Evolutionary conservation across 169 alveolate species (phyloP).

Genomic region (Eimeria mitis): DNA sequence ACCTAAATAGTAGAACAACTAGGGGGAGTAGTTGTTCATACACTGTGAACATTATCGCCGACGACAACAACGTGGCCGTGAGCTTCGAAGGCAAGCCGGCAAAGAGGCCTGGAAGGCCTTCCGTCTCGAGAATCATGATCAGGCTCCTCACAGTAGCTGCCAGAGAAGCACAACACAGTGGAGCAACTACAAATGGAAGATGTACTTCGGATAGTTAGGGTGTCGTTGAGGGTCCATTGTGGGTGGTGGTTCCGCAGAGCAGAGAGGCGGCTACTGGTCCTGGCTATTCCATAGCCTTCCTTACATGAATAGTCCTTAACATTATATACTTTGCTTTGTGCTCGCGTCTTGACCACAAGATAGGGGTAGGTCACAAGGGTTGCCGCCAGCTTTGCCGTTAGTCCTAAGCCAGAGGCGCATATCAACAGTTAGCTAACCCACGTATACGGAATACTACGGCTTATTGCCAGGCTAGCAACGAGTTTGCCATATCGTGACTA

Average conservation of each 20-base stretch:
- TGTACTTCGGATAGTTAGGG: background rate
- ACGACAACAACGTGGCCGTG: slow-evolving; percentile 70
- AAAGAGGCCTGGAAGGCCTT: slow-evolving; percentile 75
- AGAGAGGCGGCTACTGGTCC: background rate
- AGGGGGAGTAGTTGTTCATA: slow-evolving; percentile 72
- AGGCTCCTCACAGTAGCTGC: slow-evolving; percentile 75
- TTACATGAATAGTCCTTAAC: slow-evolving; percentile 80
- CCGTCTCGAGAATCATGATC: slow-evolving; percentile 80
- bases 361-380: slow-evolving; percentile 81
- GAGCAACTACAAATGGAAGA: background rate
- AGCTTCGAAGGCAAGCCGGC: slow-evolving; percentile 81
- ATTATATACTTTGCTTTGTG: slow-evolving; percentile 75
- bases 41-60: slow-evolving; percentile 80
- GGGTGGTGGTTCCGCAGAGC: background rate
- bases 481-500: background rate
- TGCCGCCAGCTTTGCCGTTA: slow-evolving; percentile 77
- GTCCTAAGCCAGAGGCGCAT: slow-evolving; percentile 27
- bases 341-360: slow-evolving; percentile 82
- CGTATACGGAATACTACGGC: background rate
- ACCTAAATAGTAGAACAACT: slow-evolving; percentile 20
- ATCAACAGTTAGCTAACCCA: background rate
- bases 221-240: background rate
- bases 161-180: background rate
- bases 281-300: background rate
- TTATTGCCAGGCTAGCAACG: background rate